Percentiles rank a stretch among this genome's conserved stretches.
Conservation (phyloP, 2,329 filamentous ascomycete species). For the Amesomyces nigricolor region DNA sequence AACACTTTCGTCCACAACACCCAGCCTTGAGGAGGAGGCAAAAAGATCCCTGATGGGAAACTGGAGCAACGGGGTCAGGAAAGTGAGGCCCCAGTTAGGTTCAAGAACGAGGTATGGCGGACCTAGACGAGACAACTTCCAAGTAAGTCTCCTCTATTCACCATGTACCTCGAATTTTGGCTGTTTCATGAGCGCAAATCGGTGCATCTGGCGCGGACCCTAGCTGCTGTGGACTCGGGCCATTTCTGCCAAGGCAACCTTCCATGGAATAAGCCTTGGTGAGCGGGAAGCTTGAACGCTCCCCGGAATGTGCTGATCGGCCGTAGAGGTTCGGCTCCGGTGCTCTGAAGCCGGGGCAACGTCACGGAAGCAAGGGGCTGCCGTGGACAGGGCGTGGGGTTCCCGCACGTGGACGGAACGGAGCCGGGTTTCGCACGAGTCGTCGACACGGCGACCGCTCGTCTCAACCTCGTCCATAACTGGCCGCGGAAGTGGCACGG, state of each 20-base stretch:
- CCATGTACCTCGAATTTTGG: conserved; percentile 5
- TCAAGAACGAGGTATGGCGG: not conserved
- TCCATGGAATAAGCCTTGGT: conserved; percentile 13
- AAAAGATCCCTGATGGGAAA: not conserved
- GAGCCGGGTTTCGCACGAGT: conserved; percentile 5
- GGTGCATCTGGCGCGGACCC: conserved; percentile 12
- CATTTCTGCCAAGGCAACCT: conserved; percentile 19
- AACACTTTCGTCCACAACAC: not conserved
- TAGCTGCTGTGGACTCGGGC: conserved; percentile 16
- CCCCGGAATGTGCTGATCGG: conserved; percentile 13
- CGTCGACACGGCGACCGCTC: not conserved
- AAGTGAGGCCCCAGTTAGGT: not conserved
- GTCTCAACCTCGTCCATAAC: conserved; percentile 4
- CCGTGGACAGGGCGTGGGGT: not conserved
- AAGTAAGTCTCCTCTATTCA: not conserved
- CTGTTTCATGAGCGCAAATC: conserved; percentile 24
- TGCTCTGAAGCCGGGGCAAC: not conserved
- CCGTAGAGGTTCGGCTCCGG: conserved; percentile 8
- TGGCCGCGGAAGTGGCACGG: not conserved
- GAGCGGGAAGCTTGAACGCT: not conserved
- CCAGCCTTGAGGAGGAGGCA: not conserved
- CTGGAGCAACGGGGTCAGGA: not conserved
- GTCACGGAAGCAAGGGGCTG: not conserved
- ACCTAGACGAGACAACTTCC: not conserved
- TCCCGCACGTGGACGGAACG: conserved; percentile 5